Conservation (phyloP, 805 yeast genomes). For the Yamadazyma kitorensis region DNA sequence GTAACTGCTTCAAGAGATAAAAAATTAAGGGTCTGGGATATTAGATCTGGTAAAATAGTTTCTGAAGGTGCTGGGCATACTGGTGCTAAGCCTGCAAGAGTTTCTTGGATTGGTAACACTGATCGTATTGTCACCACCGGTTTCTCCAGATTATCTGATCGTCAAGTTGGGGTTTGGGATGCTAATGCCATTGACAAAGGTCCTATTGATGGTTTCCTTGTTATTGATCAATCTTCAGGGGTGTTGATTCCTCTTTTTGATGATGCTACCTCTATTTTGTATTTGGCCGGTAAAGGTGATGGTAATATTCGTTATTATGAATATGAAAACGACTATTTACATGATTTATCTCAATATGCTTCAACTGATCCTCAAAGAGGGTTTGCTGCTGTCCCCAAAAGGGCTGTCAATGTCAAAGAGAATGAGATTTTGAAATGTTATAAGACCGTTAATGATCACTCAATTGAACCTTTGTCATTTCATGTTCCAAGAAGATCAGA, state of each 20-base stretch:
- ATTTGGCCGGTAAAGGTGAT: constrained; percentile 96
- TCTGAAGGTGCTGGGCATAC: constrained; percentile 87
- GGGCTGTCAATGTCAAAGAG: constrained; percentile 71
- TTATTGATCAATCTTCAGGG: constrained; percentile 89
- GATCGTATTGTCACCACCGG: constrained; percentile 92
- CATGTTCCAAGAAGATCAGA: constrained; percentile 93
- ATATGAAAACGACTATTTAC: constrained; percentile 78
- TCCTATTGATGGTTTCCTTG: constrained; percentile 84
- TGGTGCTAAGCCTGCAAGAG: constrained; percentile 89
- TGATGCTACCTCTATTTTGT: constrained; percentile 72
- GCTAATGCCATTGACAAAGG: constrained; percentile 69
- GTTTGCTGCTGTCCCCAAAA: constrained; percentile 83
- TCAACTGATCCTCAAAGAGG: constrained; percentile 96
- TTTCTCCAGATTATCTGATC: constrained; percentile 85
- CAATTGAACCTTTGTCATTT: constrained; percentile 88
- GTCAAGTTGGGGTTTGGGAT: constrained; percentile 96
- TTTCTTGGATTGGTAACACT: constrained; percentile 85
- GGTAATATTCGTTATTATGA: constrained; percentile 96
- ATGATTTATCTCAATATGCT: constrained; percentile 82
- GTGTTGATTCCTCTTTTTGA: constrained; percentile 90
- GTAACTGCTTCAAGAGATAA: constrained; percentile 93
- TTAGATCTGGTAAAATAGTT: constrained; percentile 67
- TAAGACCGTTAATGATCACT: constrained; percentile 83
- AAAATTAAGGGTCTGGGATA: constrained; percentile 87
- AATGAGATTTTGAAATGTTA: constrained; percentile 81